Conservation (phyloP, 2,329 filamentous ascomycete species). For the Pseudocercospora musae region DNA sequence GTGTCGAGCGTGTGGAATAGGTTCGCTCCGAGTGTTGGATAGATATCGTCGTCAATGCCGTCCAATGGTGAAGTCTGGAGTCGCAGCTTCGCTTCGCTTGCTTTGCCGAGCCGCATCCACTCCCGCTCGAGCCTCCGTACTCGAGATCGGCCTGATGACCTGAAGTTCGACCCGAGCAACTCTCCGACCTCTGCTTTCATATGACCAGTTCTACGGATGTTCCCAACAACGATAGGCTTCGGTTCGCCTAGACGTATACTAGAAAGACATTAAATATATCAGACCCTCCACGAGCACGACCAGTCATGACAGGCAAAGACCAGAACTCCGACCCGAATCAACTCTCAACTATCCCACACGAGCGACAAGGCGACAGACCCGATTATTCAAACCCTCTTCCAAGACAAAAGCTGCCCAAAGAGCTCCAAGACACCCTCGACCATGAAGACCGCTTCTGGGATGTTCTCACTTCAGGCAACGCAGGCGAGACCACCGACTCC, state of each 20-base stretch:
- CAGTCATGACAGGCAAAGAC: conserved; percentile 38
- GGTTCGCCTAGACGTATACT: background rate
- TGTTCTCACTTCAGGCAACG: conserved; percentile 58
- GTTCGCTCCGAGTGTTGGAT: conserved; percentile 4
- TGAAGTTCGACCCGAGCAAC: background rate
- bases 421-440: conserved; percentile 56
- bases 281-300: background rate
- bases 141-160: background rate
- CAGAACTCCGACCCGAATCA: conserved; percentile 25
- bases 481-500: conserved; percentile 76
- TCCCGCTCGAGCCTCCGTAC: background rate
- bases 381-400: conserved; percentile 50
- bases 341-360: conserved; percentile 40
- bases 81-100: background rate
- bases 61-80: conserved; percentile 13
- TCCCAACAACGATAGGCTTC: background rate
- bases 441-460: conserved; percentile 69
- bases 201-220: background rate
- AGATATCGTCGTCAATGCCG: conserved; percentile 7
- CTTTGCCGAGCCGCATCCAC: background rate
- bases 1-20: conserved; percentile 3
- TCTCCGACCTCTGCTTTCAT: background rate
- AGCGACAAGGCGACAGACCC: conserved; percentile 44
- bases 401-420: conserved; percentile 51
- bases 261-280: background rate